These are phyloP conservation scores for Cronartium quercuum DNA, from an alignment of 1,284 basidiomycete genomes.

Conservation along the genomic window DNA sequence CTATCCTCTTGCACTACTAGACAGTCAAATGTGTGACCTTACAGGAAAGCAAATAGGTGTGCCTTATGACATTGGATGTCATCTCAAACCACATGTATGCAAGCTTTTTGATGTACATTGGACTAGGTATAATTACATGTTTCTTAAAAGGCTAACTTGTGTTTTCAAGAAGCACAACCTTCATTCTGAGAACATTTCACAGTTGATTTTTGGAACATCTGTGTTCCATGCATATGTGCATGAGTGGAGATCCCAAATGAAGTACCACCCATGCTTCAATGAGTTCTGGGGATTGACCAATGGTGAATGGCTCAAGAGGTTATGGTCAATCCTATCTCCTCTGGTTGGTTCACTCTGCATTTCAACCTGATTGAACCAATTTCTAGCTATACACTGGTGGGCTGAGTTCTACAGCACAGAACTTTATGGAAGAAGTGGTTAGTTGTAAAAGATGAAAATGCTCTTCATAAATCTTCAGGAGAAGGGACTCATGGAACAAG, in stretches of 20 bases:
- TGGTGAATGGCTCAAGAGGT: conserved; percentile 18
- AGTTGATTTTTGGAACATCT: background rate
- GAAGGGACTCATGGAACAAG: background rate
- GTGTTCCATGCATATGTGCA: conserved; percentile 24
- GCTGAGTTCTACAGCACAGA: background rate
- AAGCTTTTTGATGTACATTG: too few relatives aligned
- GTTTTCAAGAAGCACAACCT: too few relatives aligned
- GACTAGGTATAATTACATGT: too few relatives aligned
- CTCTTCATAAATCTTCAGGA: background rate
- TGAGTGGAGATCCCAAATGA: conserved; percentile 25
- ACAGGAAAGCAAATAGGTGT: too few relatives aligned
- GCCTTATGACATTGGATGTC: too few relatives aligned
- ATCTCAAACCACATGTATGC: too few relatives aligned
- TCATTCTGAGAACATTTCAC: too few relatives aligned
- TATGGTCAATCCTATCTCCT: conserved; percentile 21
- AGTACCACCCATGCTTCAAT: conserved; percentile 15
- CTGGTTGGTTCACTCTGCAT: background rate
- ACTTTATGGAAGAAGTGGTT: background rate
- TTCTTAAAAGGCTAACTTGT: too few relatives aligned
- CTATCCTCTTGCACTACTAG: too few relatives aligned
- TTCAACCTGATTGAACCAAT: background rate
- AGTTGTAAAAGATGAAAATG: background rate
- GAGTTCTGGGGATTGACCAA: conserved; percentile 9
- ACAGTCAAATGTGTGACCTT: too few relatives aligned
- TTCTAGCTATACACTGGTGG: background rate